Evolutionary conservation across 2,329 filamentous ascomycete species (phyloP).

Genomic region (Fusarium mangiferae): DNA sequence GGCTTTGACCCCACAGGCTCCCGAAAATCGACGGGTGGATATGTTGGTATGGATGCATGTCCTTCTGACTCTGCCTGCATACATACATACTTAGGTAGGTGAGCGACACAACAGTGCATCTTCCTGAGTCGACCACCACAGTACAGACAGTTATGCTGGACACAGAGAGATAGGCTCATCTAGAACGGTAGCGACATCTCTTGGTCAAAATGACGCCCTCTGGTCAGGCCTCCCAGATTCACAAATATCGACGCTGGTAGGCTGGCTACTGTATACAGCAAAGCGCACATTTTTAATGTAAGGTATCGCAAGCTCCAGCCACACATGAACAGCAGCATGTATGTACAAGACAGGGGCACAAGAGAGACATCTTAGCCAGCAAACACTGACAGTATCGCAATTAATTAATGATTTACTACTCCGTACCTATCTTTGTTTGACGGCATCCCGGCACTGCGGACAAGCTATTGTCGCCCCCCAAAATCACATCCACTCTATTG

Average conservation of each 20-base stretch:
- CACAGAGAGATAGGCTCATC: conserved; percentile 2
- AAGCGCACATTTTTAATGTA: not conserved
- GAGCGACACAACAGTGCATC: not conserved
- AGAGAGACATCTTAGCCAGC: conserved; percentile 25
- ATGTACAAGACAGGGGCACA: conserved; percentile 9
- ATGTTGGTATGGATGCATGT: conserved; percentile 26
- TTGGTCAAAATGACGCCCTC: conserved; percentile 21
- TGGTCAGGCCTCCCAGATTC: conserved; percentile 15
- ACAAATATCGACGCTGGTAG: not conserved
- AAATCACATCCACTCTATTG: conserved; percentile 22
- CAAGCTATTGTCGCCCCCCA: conserved; percentile 38
- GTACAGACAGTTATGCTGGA: not conserved
- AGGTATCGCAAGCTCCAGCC: conserved; percentile 16
- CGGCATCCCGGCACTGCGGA: conserved; percentile 31
- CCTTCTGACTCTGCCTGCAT: conserved; percentile 33
- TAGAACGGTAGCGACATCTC: conserved; percentile 18
- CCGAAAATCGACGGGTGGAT: conserved; percentile 34
- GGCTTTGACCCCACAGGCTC: conserved; percentile 36
- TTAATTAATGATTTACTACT: not conserved
- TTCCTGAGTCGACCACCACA: not conserved
- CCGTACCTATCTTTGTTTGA: conserved; percentile 1
- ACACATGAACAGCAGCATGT: not conserved
- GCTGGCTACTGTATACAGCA: not conserved
- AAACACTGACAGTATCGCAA: not conserved
- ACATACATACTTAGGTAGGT: not conserved